These are phyloP conservation scores for Rosa hybrid DNA, from an alignment of 331 rosid species.

Conservation along the genomic window DNA sequence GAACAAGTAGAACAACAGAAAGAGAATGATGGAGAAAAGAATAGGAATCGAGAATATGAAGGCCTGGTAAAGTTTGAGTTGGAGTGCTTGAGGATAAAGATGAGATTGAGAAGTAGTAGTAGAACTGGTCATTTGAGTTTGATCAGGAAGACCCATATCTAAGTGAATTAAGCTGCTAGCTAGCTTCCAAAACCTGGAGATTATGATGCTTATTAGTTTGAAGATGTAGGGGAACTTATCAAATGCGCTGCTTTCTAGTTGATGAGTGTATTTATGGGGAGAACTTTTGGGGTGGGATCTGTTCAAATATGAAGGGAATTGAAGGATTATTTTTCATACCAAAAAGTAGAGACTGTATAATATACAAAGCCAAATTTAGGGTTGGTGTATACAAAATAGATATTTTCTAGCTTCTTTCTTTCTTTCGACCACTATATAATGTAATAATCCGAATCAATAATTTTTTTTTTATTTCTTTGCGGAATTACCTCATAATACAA, in stretches of 20 bases:
- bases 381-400: background rate
- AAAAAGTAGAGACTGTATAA: background rate
- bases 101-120: slow-evolving; percentile 37
- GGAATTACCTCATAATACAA: too few relatives aligned
- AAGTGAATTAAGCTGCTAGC: background rate
- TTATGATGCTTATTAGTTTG: slow-evolving; percentile 4
- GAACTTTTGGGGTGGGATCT: background rate
- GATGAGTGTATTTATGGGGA: slow-evolving; percentile 11
- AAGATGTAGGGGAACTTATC: slow-evolving; percentile 3
- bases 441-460: background rate
- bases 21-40: slow-evolving; percentile 84
- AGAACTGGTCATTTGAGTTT: slow-evolving; percentile 37
- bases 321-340: background rate
- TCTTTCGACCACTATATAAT: background rate
- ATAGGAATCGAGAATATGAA: slow-evolving; percentile 96
- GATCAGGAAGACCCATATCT: slow-evolving; percentile 49
- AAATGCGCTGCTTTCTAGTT: slow-evolving; percentile 7
- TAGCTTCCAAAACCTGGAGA: background rate
- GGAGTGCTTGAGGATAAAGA: slow-evolving; percentile 80
- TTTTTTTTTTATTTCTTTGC: too few relatives aligned
- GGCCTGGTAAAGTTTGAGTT: slow-evolving; percentile 90
- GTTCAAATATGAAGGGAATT: background rate
- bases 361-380: background rate
- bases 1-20: slow-evolving; percentile 84
- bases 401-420: background rate